phyloP scores from a whole-genome alignment of 2,329 filamentous ascomycete species.

The Pseudopithomyces maydicus region DNA sequence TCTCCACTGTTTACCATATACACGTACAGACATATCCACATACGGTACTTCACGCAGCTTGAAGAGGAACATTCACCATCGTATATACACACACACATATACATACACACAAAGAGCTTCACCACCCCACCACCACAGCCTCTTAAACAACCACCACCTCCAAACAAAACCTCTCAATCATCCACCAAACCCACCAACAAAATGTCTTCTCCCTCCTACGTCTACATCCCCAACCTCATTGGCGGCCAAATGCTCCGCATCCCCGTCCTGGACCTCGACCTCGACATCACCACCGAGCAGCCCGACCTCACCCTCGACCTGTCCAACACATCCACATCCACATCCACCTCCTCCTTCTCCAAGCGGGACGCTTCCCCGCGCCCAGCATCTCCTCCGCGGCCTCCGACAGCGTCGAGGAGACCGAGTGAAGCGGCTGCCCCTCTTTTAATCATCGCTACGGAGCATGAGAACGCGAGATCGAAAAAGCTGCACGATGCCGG shows the following conservation, averaged over 20 bases:
- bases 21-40: no score
- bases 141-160: neutral
- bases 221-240: constrained; percentile 47
- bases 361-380: constrained; percentile 32
- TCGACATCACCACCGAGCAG: constrained; percentile 29
- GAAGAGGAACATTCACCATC: no score
- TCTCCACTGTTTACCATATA: no score
- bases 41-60: no score
- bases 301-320: constrained; percentile 26
- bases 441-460: no score
- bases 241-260: constrained; percentile 45
- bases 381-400: constrained; percentile 23
- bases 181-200: neutral
- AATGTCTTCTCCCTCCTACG: constrained; percentile 39
- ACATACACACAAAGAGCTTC: no score
- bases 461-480: no score
- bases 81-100: no score
- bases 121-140: no score
- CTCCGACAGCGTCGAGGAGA: constrained; percentile 20
- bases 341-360: constrained; percentile 9
- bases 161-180: constrained; percentile 3
- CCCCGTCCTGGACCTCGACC: constrained; percentile 23
- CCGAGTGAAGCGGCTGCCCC: constrained; percentile 29
- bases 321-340: constrained; percentile 23
- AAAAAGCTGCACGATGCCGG: no score